Evolutionary conservation across 163 green algal species (phyloP).

Genomic region (Volvox carteri): DNA sequence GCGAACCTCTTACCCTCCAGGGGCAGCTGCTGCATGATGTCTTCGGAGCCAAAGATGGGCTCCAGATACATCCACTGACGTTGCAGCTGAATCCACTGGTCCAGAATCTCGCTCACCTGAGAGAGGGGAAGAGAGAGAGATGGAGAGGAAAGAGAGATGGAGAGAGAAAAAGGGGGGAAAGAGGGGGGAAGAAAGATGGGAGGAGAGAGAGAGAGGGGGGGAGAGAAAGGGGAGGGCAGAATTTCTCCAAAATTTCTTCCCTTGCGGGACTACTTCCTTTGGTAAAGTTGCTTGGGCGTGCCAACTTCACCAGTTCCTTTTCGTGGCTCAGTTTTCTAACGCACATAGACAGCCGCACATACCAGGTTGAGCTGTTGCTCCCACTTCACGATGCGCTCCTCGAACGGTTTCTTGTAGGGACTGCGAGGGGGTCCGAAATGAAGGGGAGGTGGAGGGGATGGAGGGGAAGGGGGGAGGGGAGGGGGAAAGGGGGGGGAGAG

Average conservation of each 20-base stretch:
- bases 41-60: constrained; percentile 87
- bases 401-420: constrained; percentile 90
- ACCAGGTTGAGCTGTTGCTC: constrained; percentile 84
- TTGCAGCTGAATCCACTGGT: constrained; percentile 88
- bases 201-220: not conserved
- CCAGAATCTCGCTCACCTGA: constrained; percentile 78
- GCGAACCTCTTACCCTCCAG: constrained; percentile 89
- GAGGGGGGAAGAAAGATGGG: too few relatives aligned
- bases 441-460: not conserved
- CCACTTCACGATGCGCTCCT: constrained; percentile 86
- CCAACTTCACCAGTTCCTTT: too few relatives aligned
- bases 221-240: not conserved
- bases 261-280: too few relatives aligned
- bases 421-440: not conserved
- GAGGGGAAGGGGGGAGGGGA: not conserved
- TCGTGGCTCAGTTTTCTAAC: too few relatives aligned
- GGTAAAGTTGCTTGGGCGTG: too few relatives aligned
- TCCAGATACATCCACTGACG: constrained; percentile 92
- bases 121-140: not conserved
- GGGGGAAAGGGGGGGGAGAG: not conserved
- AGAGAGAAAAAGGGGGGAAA: not conserved
- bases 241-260: too few relatives aligned
- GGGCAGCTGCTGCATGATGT: constrained; percentile 92
- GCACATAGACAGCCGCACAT: not conserved
- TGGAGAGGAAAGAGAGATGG: not conserved